Evolutionary conservation across 2,329 filamentous ascomycete genomes (phyloP).

Genomic region (Diatrype stigma): DNA sequence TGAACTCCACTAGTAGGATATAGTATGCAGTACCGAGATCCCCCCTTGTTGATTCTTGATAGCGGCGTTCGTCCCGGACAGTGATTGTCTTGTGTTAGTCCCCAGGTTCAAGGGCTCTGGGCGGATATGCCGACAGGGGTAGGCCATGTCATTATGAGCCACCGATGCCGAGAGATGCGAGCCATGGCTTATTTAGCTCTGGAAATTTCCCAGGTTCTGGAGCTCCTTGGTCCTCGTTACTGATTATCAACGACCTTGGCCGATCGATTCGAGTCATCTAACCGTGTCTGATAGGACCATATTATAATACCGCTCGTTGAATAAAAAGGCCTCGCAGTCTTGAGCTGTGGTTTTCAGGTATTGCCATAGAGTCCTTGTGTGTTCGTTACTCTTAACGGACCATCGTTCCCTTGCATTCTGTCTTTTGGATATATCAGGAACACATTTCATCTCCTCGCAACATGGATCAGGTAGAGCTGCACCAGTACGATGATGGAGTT

Average conservation of each 20-base stretch:
- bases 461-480: conserved; percentile 25
- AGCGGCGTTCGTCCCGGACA: not conserved
- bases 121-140: not conserved
- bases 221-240: not conserved
- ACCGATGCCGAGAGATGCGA: not conserved
- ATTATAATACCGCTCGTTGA: too few species aligned
- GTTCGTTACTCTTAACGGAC: not conserved
- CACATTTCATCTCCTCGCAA: conserved; percentile 5
- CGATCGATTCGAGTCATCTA: not conserved
- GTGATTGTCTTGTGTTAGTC: not conserved
- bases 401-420: conserved; percentile 3
- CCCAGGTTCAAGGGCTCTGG: not conserved
- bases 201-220: not conserved
- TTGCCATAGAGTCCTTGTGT: not conserved
- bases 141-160: not conserved
- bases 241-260: not conserved
- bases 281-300: too few species aligned
- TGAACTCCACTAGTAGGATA: not conserved
- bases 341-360: not conserved
- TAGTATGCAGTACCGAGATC: not conserved
- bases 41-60: not conserved
- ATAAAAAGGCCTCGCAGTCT: too few species aligned
- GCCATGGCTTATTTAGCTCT: not conserved
- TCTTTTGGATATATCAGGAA: not conserved
- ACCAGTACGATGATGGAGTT: conserved; percentile 24